A percentile compares a stretch with the other conserved stretches of the same genome.
Conservation (phyloP, 2,329 filamentous ascomycete species). For the Canariomyces notabilis region DNA sequence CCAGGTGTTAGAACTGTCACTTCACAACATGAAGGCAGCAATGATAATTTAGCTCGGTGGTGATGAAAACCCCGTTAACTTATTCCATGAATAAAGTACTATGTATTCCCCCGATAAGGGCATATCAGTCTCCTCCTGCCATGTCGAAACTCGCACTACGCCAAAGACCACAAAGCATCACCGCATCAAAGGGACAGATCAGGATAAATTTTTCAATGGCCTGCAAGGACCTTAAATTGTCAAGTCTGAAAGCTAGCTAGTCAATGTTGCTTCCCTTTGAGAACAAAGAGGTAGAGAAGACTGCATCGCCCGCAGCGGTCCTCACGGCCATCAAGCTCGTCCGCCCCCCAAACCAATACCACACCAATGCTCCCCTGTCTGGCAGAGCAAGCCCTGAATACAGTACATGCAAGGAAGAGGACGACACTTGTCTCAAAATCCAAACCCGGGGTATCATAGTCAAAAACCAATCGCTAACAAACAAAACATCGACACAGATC, state of each 20-base stretch:
- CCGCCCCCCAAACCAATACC: constrained; percentile 11
- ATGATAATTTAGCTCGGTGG: not conserved
- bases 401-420: constrained; percentile 20
- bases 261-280: too few species aligned
- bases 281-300: not conserved
- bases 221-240: constrained; percentile 22
- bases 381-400: constrained; percentile 11
- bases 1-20: not conserved
- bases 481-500: constrained; percentile 7
- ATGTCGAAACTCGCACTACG: too few species aligned
- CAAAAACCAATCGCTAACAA: constrained; percentile 19
- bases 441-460: constrained; percentile 19
- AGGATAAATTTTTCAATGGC: constrained; percentile 16
- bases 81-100: too few species aligned
- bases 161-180: not conserved
- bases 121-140: too few species aligned
- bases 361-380: constrained; percentile 6
- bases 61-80: not conserved
- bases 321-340: constrained; percentile 15
- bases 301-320: constrained; percentile 6
- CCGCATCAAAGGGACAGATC: not conserved
- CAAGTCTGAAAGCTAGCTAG: constrained; percentile 11
- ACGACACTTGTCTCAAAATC: constrained; percentile 24
- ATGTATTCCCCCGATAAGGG: too few species aligned
- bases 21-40: too few species aligned